Evolutionary conservation across 108 stramenopile species (phyloP).

Genomic region (Bacterosira constricta): DNA sequence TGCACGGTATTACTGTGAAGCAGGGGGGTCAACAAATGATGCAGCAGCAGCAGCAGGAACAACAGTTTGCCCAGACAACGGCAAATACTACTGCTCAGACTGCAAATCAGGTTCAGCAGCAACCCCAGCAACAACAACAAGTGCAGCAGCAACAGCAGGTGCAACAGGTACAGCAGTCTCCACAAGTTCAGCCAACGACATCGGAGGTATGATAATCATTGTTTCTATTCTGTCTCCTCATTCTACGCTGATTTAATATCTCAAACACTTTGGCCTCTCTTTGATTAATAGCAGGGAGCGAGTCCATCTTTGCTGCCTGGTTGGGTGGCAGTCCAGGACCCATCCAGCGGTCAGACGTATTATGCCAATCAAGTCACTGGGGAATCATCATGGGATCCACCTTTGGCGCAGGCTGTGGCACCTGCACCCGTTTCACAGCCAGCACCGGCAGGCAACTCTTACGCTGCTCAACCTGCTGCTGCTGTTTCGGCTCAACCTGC

Average conservation of each 20-base stretch:
- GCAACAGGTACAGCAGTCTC: slow-evolving; percentile 40
- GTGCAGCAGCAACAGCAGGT: slow-evolving; percentile 43
- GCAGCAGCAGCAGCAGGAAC: slow-evolving; percentile 44
- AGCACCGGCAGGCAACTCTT: slow-evolving; percentile 7
- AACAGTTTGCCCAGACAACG: slow-evolving; percentile 17
- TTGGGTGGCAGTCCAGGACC: slow-evolving; percentile 84
- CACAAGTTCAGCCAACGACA: slow-evolving; percentile 25
- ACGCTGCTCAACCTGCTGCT: slow-evolving; percentile 1
- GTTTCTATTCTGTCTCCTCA: too few species aligned
- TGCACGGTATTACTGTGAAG: slow-evolving; percentile 46
- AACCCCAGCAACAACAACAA: slow-evolving; percentile 41
- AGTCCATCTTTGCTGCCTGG: slow-evolving; percentile 60
- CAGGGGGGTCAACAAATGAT: slow-evolving; percentile 28
- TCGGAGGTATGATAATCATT: slow-evolving; percentile 16
- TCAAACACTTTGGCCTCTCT: too few species aligned
- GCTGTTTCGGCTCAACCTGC: not conserved
- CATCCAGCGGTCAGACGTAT: slow-evolving; percentile 74
- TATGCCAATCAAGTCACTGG: slow-evolving; percentile 88
- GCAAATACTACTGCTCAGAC: slow-evolving; percentile 15
- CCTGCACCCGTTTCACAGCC: slow-evolving; percentile 30
- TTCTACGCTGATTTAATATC: not conserved
- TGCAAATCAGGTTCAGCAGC: slow-evolving; percentile 31
- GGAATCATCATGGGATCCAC: slow-evolving; percentile 86
- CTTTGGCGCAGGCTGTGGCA: slow-evolving; percentile 41
- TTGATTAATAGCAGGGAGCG: too few species aligned